Conservation (phyloP, 805 yeast species). For the Pichia cephalocereana region DNA sequence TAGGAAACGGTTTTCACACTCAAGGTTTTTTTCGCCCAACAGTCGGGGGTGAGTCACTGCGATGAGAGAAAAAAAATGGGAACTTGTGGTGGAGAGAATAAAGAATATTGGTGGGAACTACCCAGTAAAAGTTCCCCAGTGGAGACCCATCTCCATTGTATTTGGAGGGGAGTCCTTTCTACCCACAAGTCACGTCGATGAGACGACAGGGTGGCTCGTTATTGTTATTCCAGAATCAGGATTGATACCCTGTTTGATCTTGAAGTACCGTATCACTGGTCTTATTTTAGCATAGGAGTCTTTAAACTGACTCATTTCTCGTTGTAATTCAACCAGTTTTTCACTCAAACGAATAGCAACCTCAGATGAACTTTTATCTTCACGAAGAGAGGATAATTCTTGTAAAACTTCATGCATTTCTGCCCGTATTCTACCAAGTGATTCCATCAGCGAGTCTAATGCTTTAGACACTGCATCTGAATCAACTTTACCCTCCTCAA, state of each 20-base stretch:
- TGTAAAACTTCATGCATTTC: not conserved
- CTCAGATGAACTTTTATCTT: not conserved
- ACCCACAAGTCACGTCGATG: not conserved
- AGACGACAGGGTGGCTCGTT: not conserved
- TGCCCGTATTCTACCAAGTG: not conserved
- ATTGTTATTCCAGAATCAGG: conserved; percentile 32
- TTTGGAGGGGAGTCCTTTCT: no score
- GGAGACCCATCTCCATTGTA: no score
- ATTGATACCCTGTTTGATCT: conserved; percentile 40
- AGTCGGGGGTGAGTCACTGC: no score
- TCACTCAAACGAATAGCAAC: not conserved
- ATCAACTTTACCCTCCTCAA: conserved; percentile 31
- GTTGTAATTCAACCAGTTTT: not conserved
- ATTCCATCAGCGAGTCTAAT: conserved; percentile 23
- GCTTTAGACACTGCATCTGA: conserved; percentile 28
- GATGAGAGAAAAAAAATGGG: no score
- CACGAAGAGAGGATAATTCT: not conserved
- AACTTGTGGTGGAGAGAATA: no score
- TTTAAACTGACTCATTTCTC: not conserved
- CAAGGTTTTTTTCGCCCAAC: no score
- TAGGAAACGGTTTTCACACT: no score
- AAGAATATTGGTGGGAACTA: no score
- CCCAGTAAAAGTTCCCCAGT: no score
- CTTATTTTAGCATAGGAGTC: not conserved
- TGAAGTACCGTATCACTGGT: conserved; percentile 43